A percentile compares a stretch with the other conserved stretches of the same genome.
Conservation (phyloP, 345 rosid genomes). For the Citrus sp. region DNA sequence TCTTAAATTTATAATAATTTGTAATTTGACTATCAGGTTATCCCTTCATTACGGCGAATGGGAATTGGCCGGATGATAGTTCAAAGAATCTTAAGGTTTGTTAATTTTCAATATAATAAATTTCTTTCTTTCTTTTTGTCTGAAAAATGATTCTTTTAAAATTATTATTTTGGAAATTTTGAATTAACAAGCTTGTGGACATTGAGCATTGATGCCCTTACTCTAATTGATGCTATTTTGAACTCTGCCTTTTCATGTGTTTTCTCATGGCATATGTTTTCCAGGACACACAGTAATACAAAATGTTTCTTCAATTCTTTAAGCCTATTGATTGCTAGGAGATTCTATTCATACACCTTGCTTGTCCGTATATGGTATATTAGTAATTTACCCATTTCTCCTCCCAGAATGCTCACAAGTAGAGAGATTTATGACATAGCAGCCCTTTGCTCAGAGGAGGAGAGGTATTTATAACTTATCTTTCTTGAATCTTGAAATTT, state of each 20-base stretch:
- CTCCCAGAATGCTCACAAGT: slow-evolving; percentile 56
- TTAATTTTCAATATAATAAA: background rate
- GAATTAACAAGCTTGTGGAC: background rate
- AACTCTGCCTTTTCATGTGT: background rate
- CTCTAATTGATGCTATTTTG: background rate
- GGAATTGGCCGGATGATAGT: slow-evolving; percentile 82
- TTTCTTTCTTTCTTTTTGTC: background rate
- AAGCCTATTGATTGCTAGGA: background rate
- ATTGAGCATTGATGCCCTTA: background rate
- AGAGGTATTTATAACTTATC: slow-evolving; percentile 47
- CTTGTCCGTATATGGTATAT: background rate
- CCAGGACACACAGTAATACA: background rate
- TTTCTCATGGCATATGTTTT: background rate
- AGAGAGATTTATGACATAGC: slow-evolving; percentile 79
- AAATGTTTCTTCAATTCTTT: background rate
- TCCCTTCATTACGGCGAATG: slow-evolving; percentile 62
- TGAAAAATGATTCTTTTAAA: background rate
- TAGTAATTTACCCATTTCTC: background rate
- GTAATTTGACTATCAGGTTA: slow-evolving; percentile 55
- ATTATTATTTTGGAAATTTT: background rate
- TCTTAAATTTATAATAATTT: background rate
- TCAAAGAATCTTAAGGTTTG: slow-evolving; percentile 67
- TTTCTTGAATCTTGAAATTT: background rate
- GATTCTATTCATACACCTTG: background rate
- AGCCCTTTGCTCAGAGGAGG: slow-evolving; percentile 71